Evolutionary conservation across 345 rosid genomes (phyloP), one percentile per base, ranked within the genome.

Genomic region (Murraya koenigii): DNA sequence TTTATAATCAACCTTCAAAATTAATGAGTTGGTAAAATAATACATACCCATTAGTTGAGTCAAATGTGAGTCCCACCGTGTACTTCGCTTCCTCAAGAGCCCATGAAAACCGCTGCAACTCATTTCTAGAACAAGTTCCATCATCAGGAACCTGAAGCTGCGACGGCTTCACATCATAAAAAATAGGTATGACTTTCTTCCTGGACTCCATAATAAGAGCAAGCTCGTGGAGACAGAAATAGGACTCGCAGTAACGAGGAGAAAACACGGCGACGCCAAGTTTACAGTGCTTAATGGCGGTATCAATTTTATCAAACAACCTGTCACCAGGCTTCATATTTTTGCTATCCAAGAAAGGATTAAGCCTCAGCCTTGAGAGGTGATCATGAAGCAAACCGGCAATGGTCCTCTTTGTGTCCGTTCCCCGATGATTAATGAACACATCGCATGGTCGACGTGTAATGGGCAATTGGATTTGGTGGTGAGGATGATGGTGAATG

Each of bases 21-120:
- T 0, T 14, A 13, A 6, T 10, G 14, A 47, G 17, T 47, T 39
- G 44, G 44, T 11, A 0, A 52, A 44, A 35, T 5, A 36, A 7
- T 6, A 52, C 87, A 28, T 86, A 95, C 99, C 95, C 97, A 33
- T 72, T 76, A 10, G 52, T 35, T 0, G 96, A 83, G 83, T 95
- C 91, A 80, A 95, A 92, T 25, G 97, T 86, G 54, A 95, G 91
- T 35, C 99, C 99, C 2, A 95, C 99, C 26, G 92, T 93, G 74
- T 84, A 87, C 64, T 85, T 89, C 10, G 98, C 93, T 82, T 91
- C 90, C 33, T 89, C 89, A 1, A 95, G 82, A 38, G 97, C 98
- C 82, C 54, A 32, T 3, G 71, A 44, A 77, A 88, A 93, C 68
- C 90, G 79, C 32, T 71, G 72, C 59, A 89, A 65, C 72, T 93